Evolutionary conservation across 2,329 filamentous ascomycete species (phyloP).

Genomic region (Diplodia corticola): DNA sequence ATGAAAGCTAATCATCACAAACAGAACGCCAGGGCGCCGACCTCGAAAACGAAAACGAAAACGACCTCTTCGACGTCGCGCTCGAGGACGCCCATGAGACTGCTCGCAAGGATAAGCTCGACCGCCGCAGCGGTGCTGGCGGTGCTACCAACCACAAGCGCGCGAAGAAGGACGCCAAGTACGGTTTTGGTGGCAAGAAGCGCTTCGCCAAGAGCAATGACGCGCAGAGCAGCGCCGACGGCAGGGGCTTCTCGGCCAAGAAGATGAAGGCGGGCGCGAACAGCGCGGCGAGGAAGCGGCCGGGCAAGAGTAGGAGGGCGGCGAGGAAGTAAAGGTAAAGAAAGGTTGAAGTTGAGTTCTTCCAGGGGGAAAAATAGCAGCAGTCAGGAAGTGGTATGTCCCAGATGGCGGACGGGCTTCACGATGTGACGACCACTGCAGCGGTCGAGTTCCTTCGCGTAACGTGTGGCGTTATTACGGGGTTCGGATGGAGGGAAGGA

Average conservation of each 20-base stretch:
- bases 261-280: constrained; percentile 71
- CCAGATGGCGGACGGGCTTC: not conserved
- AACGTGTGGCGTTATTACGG: not conserved
- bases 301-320: constrained; percentile 44
- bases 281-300: constrained; percentile 34
- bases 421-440: not conserved
- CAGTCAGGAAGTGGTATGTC: not conserved
- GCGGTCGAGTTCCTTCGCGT: not conserved
- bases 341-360: not conserved
- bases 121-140: constrained; percentile 41
- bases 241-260: constrained; percentile 76
- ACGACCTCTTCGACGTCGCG: constrained; percentile 87
- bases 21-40: constrained; percentile 79
- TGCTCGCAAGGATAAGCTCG: constrained; percentile 45
- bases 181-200: constrained; percentile 96
- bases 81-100: constrained; percentile 67
- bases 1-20: constrained; percentile 28
- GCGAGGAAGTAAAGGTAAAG: not conserved
- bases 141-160: constrained; percentile 69
- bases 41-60: constrained; percentile 68
- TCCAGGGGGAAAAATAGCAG: not conserved
- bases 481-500: not conserved
- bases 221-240: constrained; percentile 76
- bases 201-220: constrained; percentile 86
- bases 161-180: constrained; percentile 92